phyloP scores from a whole-genome alignment of 2,329 filamentous ascomycete species.

The Alternaria triticina region DNA sequence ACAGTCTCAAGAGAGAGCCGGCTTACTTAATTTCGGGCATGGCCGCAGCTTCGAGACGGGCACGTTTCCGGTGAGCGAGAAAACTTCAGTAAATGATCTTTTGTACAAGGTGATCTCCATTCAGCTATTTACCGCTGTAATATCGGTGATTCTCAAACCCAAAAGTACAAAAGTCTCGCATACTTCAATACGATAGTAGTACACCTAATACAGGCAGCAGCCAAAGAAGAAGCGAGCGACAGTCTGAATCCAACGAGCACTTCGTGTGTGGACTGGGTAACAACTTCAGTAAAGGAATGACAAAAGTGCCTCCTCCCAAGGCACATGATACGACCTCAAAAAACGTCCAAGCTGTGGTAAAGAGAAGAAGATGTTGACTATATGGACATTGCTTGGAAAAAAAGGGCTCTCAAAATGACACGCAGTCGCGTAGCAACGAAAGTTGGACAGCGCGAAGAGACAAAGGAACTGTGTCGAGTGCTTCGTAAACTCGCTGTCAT shows the following conservation, averaged over 20 bases:
- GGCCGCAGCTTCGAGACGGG: not conserved
- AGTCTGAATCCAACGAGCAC: slow-evolving; percentile 12
- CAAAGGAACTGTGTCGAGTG: not conserved
- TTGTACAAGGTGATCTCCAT: not conserved
- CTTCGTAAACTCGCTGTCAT: slow-evolving; percentile 20
- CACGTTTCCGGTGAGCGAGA: not conserved
- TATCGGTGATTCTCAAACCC: not conserved
- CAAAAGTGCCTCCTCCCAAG: not conserved
- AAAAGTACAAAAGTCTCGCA: not conserved
- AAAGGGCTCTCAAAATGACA: not conserved
- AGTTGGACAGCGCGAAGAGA: not conserved
- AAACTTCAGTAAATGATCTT: not conserved
- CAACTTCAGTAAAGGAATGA: not conserved
- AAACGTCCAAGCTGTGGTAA: not conserved
- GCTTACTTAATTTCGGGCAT: not conserved
- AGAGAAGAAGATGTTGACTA: not conserved
- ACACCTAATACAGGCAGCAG: not conserved
- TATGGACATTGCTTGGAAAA: slow-evolving; percentile 1
- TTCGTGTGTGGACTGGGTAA: slow-evolving; percentile 15
- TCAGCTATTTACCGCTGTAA: not conserved
- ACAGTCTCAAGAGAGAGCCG: not conserved
- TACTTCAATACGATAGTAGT: not conserved
- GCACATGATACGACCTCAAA: not conserved
- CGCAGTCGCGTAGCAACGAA: not conserved
- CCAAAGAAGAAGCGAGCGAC: slow-evolving; percentile 1